These are phyloP conservation scores for Hortiboletus flavorubellus DNA, from an alignment of 768 basidiomycete species.

Conservation along the genomic window DNA sequence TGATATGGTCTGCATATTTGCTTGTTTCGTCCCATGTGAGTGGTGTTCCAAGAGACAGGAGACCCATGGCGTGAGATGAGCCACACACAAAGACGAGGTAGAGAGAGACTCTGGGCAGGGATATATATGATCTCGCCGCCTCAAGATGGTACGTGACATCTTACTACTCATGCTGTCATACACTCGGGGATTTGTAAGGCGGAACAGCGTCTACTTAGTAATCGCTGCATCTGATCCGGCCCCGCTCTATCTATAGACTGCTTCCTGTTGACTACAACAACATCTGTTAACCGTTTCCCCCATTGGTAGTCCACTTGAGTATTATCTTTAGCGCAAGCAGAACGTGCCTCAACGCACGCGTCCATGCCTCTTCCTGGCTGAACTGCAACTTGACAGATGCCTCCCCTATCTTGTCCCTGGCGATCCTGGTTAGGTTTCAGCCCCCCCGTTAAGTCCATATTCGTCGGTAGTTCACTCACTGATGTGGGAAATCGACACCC, in stretches of 20 bases:
- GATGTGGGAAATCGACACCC: conserved; percentile 76
- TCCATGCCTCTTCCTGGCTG: conserved; percentile 95
- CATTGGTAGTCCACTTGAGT: conserved; percentile 82
- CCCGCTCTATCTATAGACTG: not conserved
- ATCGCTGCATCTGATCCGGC: too few species aligned
- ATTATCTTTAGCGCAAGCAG: conserved; percentile 85
- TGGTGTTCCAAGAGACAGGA: conserved; percentile 90
- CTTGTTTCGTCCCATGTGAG: conserved; percentile 89
- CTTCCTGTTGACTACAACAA: not conserved
- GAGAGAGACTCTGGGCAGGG: too few species aligned
- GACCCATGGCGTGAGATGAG: conserved; percentile 61
- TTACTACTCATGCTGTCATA: too few species aligned
- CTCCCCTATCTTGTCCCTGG: conserved; percentile 94
- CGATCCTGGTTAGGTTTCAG: conserved; percentile 49
- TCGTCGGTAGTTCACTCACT: conserved; percentile 51
- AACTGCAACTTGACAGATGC: conserved; percentile 93
- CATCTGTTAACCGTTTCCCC: conserved; percentile 52
- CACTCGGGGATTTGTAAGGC: too few species aligned
- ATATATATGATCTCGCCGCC: too few species aligned
- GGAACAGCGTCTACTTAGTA: too few species aligned
- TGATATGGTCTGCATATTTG: conserved; percentile 83
- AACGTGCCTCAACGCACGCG: conserved; percentile 87
- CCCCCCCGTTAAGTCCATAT: not conserved
- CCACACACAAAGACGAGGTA: too few species aligned
- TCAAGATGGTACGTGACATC: too few species aligned